Base-by-base conservation (phyloP, 306 rosid species). In the Purshia tridentata region DNA sequence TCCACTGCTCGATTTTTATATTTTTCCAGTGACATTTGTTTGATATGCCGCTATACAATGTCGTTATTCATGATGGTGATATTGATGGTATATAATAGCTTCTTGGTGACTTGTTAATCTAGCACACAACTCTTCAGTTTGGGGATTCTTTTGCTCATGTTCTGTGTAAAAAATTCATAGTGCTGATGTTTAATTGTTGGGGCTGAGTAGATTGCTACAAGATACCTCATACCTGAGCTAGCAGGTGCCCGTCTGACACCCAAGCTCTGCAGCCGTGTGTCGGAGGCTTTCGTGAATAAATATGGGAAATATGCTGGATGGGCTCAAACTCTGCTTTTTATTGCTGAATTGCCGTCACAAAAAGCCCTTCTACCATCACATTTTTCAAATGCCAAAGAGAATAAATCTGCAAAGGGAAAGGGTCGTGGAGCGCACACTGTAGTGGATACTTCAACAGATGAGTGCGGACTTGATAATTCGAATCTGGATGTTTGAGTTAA, bases 251-350 rank as follows among this genome's bases (percentile, higher is more conserved):
- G 84, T 47, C 69, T 89, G 81, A 91, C 98, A 0, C 89, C 91
- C 5, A 94, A 88, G 82, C 91, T 91, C 39, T 83, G 87, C 72
- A 65, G 67, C 75, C 89, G 85, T 72, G 97, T 91, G 81, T 89
- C 96, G 1, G 97, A 91, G 82, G 98, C 97, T 53, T 94, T 94
- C 67, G 95, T 88, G 56, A 81, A 80, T 59, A 91, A 78, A 67
- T 94, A 88, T 74, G 98, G 98, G 57, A 91, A 88, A 76, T 94
- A 91, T 77, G 98, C 96, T 40, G 98, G 98, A 20, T 94, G 98
- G 98, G 98, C 98, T 58, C 98, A 94, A 79, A 90, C 97, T 71
- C 72, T 91, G 59, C 86, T 94, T 16, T 94, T 94, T 56, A 85
- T 94, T 58, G 98, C 98, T 35, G 97, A 94, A 79, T 84, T 94